phyloP scores from a whole-genome alignment of 2,329 filamentous ascomycete species.

The Pseudocercospora cruenta region DNA sequence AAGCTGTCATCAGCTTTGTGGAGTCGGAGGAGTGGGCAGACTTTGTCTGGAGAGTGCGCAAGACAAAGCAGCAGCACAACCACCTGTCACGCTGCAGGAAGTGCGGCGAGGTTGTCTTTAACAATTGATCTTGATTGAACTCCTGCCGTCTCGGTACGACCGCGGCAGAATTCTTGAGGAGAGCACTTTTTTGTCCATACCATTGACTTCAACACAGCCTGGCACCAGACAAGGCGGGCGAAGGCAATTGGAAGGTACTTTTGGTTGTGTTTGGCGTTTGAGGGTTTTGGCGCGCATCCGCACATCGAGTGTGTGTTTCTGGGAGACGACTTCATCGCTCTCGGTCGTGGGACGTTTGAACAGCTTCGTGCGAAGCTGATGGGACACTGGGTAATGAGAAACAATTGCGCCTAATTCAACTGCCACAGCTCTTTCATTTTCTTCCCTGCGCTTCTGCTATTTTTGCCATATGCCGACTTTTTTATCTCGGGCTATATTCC shows the following conservation, averaged over 20 bases:
- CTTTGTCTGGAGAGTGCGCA: conserved; percentile 21
- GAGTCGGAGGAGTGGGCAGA: conserved; percentile 20
- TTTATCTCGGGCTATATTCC: neutral
- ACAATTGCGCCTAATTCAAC: neutral
- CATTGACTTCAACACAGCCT: neutral
- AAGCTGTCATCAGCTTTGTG: conserved; percentile 9
- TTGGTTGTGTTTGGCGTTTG: neutral
- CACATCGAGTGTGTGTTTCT: neutral
- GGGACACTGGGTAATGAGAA: neutral
- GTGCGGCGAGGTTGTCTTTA: conserved; percentile 19
- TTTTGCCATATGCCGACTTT: neutral
- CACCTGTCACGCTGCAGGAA: conserved; percentile 14
- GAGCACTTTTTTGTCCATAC: neutral
- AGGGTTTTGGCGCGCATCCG: neutral
- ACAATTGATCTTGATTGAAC: conserved; percentile 8
- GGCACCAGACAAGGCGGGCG: neutral
- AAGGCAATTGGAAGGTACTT: neutral
- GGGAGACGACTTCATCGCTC: neutral
- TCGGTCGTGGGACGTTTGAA: neutral
- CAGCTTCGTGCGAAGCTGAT: neutral
- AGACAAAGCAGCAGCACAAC: conserved; percentile 20
- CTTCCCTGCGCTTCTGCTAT: neutral
- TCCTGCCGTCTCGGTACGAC: neutral
- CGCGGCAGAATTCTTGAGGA: neutral
- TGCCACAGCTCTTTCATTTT: neutral